Evolutionary conservation across 192 early-diverging fungal species (phyloP), one percentile per base, ranked within the genome.

Genomic region (Physocladia obscura): DNA sequence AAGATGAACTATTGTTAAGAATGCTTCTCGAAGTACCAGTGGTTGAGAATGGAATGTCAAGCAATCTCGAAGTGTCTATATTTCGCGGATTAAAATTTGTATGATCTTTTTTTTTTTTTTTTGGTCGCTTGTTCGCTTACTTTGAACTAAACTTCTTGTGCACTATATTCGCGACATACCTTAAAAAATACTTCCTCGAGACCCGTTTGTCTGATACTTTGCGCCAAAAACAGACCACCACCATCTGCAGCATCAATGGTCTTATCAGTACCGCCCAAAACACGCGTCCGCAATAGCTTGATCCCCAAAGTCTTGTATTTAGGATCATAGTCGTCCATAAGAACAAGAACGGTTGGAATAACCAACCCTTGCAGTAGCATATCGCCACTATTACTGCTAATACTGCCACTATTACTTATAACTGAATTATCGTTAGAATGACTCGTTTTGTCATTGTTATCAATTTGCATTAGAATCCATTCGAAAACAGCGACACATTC

Each of bases 121-220:
- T n/a, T n/a, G n/a, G n/a, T n/a, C n/a, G n/a, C n/a, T n/a, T n/a
- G 19, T 64, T 38, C 22, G 4, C 31, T 15, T 6, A 48, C n/a
- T 15, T 49, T 13, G 4, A 26, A 24, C n/a, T 29, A 21, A 47
- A 36, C n/a, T n/a, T 30, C 34, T 29, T 5, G 38, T 34, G 22
- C 58, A 6, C 26, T 35, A 17, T 35, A 6, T 5, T 26, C 8
- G 17, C 15, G 29, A 39, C 64, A 27, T 50, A 72, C 70, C 44
- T 75, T 61, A 32, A 79, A 76, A 56, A 79, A 79, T 8, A 79
- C 74, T 26, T 76, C 56, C 1, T 68, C 78, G 19, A 79, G 63
- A 29, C 71, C 71, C 2, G 58, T 74, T 8, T 49, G 55, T 4
- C 74, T 73, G 13, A 79, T 35, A 35, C n/a, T n/a, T n/a, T n/a